These are phyloP conservation scores for Magnolia sinica DNA, from an alignment of 164 flowering plant genomes.

Conservation along the genomic window DNA sequence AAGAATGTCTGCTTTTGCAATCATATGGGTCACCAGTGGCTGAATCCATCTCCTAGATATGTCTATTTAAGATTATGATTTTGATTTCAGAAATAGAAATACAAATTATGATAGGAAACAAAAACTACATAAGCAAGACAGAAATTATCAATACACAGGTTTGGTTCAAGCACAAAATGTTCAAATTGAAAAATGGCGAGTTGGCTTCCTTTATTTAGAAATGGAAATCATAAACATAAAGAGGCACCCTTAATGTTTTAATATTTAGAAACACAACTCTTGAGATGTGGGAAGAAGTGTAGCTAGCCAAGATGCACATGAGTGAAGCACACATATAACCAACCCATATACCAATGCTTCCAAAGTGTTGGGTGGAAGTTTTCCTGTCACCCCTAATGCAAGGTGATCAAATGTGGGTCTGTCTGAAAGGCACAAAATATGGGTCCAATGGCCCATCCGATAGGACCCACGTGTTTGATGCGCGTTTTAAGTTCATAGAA, in stretches of 20 bases:
- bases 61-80: background rate
- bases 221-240: background rate
- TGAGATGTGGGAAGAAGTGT: too few relatives aligned
- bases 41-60: slow-evolving; percentile 38
- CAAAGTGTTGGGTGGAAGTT: too few relatives aligned
- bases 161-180: background rate
- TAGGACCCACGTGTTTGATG: too few relatives aligned
- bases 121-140: background rate
- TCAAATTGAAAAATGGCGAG: background rate
- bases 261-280: background rate
- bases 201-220: background rate
- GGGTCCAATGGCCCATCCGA: too few relatives aligned
- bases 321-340: too few relatives aligned
- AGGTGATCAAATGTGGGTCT: too few relatives aligned
- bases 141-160: background rate
- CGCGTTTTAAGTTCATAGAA: too few relatives aligned
- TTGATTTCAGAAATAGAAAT: background rate
- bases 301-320: too few relatives aligned
- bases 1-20: slow-evolving; percentile 16
- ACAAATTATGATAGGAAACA: background rate
- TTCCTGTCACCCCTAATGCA: too few relatives aligned
- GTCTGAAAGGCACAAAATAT: too few relatives aligned
- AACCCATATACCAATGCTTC: too few relatives aligned
- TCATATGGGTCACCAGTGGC: slow-evolving; percentile 15
- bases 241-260: background rate